Conservation (phyloP, 208 protist species). For the Dictyostelium gargantuum region DNA sequence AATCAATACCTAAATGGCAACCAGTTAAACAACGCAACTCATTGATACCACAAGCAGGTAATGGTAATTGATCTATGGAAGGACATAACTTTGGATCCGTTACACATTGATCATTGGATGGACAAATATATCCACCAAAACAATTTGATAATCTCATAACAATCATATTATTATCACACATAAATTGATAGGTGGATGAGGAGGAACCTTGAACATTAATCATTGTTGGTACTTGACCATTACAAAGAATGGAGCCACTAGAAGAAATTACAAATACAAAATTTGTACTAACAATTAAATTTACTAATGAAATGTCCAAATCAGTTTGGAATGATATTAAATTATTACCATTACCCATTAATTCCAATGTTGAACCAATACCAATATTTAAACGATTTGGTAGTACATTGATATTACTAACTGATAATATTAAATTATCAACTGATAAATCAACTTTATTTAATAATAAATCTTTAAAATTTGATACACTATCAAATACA, state of each 20-base stretch:
- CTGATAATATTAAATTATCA: background rate
- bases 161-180: constrained; percentile 14
- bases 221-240: background rate
- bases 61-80: background rate
- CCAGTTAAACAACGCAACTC: background rate
- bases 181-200: background rate
- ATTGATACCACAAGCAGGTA: background rate
- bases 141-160: background rate
- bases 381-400: background rate
- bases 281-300: background rate
- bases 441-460: background rate
- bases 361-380: background rate
- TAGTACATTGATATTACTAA: background rate
- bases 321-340: background rate
- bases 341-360: background rate
- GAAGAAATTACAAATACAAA: background rate
- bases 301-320: background rate
- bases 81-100: background rate
- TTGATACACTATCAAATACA: background rate
- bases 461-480: background rate
- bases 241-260: background rate
- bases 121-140: background rate
- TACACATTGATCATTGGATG: background rate
- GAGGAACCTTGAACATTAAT: background rate
- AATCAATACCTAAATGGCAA: background rate